These are phyloP conservation scores for Orbilia oligospora DNA, from an alignment of 2,329 filamentous ascomycete genomes.

Conservation along the genomic window DNA sequence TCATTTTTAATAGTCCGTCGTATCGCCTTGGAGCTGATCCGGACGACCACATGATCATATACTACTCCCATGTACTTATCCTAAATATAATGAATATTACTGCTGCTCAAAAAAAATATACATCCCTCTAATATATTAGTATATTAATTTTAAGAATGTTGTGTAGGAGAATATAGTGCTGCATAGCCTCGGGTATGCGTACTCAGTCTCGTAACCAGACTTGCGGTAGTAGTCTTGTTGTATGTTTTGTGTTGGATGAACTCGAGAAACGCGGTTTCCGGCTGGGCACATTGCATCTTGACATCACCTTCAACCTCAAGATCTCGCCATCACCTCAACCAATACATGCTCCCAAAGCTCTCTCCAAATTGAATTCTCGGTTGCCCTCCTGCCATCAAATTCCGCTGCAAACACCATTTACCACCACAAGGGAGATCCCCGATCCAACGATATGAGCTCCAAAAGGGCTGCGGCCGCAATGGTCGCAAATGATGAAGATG, in stretches of 20 bases:
- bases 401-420: not conserved
- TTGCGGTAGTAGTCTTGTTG: slow-evolving; percentile 7
- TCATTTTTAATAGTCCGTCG: slow-evolving; percentile 58
- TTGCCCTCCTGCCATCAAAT: not conserved
- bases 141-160: not conserved
- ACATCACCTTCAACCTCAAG: slow-evolving; percentile 43
- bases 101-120: slow-evolving; percentile 46
- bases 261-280: slow-evolving; percentile 18
- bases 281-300: slow-evolving; percentile 52
- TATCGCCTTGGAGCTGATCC: slow-evolving; percentile 60
- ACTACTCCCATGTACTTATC: slow-evolving; percentile 16
- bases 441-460: slow-evolving; percentile 37
- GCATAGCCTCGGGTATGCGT: no score
- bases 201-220: no score
- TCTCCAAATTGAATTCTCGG: not conserved
- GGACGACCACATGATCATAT: slow-evolving; percentile 55
- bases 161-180: no score
- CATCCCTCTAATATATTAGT: not conserved
- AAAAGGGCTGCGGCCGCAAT: slow-evolving; percentile 68
- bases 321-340: not conserved
- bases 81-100: slow-evolving; percentile 53
- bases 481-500: slow-evolving; percentile 66
- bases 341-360: not conserved
- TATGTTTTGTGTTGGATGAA: slow-evolving; percentile 32
- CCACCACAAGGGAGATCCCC: not conserved